Evolutionary conservation across 2,329 filamentous ascomycete genomes (phyloP).

Genomic region (Fusarium compactum): DNA sequence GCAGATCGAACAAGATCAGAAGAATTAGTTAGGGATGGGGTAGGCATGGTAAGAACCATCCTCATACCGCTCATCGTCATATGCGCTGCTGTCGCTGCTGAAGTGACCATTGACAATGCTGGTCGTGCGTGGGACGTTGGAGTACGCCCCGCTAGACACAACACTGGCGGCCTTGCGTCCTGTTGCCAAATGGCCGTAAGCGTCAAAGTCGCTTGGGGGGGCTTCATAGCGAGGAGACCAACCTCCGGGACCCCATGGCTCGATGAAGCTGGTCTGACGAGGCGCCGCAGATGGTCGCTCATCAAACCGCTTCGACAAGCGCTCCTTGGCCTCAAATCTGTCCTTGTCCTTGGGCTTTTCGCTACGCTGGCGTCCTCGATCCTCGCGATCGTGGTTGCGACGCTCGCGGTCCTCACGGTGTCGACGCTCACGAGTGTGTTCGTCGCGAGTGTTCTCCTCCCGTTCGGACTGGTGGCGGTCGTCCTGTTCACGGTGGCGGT

Average conservation of each 20-base stretch:
- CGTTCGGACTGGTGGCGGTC: conserved; percentile 40
- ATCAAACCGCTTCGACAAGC: conserved; percentile 55
- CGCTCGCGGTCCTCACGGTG: conserved; percentile 44
- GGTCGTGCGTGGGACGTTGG: conserved; percentile 49
- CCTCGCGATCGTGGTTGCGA: conserved; percentile 44
- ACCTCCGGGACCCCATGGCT: conserved; percentile 51
- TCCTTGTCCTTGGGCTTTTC: conserved; percentile 49
- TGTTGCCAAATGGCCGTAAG: conserved; percentile 46
- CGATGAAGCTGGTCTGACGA: conserved; percentile 53
- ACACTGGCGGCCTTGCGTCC: conserved; percentile 46
- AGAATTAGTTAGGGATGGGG: conserved; percentile 49
- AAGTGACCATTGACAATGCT: conserved; percentile 47
- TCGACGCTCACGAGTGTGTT: conserved; percentile 36
- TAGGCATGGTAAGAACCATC: conserved; percentile 54
- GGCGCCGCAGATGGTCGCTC: conserved; percentile 46
- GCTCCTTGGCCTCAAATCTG: conserved; percentile 51
- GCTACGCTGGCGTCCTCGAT: conserved; percentile 38
- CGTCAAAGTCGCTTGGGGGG: conserved; percentile 44
- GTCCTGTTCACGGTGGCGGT: conserved; percentile 43
- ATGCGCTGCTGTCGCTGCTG: conserved; percentile 48
- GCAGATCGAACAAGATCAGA: conserved; percentile 28
- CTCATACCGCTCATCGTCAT: conserved; percentile 50
- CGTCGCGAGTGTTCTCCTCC: conserved; percentile 40
- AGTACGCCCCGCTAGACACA: conserved; percentile 43
- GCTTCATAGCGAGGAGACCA: conserved; percentile 46